These are phyloP conservation scores for Goffeauzyma gilvescens DNA, from an alignment of 768 basidiomycete genomes.

Conservation along the genomic window DNA sequence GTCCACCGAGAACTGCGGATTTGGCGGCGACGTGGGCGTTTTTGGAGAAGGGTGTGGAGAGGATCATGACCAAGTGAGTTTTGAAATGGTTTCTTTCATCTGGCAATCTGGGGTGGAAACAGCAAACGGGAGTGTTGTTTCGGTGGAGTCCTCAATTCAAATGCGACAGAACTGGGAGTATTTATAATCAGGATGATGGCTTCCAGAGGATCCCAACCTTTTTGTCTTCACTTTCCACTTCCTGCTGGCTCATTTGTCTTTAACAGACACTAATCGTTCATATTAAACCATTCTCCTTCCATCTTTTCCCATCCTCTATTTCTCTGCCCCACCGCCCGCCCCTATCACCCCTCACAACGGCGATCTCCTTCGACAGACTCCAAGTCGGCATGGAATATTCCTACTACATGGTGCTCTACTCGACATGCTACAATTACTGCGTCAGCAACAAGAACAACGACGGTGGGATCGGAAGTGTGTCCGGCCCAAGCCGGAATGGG, in stretches of 20 bases:
- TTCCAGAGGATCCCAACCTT: no score
- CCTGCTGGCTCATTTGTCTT: neutral
- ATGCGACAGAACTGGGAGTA: neutral
- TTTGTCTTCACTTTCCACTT: neutral
- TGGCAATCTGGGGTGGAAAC: neutral
- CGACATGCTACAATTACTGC: conserved; percentile 95
- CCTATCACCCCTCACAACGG: neutral
- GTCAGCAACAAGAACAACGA: conserved; percentile 46
- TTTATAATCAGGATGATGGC: no score
- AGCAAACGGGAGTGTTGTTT: conserved; percentile 5
- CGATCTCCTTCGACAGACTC: conserved; percentile 16
- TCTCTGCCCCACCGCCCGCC: neutral
- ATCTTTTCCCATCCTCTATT: neutral
- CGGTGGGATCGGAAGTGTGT: conserved; percentile 6
- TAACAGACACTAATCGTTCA: neutral
- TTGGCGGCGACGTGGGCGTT: conserved; percentile 32
- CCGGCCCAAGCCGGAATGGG: conserved; percentile 37
- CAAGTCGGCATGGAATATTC: conserved; percentile 31
- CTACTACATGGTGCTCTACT: conserved; percentile 44
- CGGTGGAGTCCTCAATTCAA: neutral
- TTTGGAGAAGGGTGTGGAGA: conserved; percentile 37
- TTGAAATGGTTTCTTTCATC: neutral
- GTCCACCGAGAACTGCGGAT: no score
- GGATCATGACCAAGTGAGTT: conserved; percentile 33
- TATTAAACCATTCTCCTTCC: neutral